Percentiles rank a stretch among this genome's conserved stretches.
Evolutionary conservation across 805 yeast genomes (phyloP).

Genomic region (Barnettozyma populi): DNA sequence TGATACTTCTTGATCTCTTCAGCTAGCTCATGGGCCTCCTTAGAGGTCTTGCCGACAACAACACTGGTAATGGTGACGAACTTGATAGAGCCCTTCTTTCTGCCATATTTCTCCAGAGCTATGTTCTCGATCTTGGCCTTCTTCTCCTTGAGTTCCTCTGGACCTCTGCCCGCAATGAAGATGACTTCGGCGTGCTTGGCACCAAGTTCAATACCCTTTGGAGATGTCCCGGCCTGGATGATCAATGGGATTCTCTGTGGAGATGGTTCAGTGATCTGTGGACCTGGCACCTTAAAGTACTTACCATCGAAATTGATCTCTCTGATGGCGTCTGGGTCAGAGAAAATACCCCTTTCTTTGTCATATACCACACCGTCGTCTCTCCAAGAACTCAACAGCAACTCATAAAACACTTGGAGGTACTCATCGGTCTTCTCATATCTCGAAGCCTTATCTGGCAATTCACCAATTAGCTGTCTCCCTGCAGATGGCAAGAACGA

Average conservation of each 20-base stretch:
- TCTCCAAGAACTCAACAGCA: slow-evolving; percentile 40
- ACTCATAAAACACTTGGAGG: slow-evolving; percentile 36
- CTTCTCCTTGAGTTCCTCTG: slow-evolving; percentile 27
- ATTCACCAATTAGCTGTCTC: slow-evolving; percentile 34
- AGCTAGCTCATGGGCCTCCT: slow-evolving; percentile 34
- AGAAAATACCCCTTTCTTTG: slow-evolving; percentile 28
- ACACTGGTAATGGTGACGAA: slow-evolving; percentile 33
- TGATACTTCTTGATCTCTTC: slow-evolving; percentile 29
- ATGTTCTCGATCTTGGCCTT: slow-evolving; percentile 29
- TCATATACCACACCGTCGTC: slow-evolving; percentile 34
- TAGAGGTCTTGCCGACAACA: slow-evolving; percentile 33
- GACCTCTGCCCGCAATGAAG: slow-evolving; percentile 34
- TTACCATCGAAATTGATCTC: slow-evolving; percentile 39
- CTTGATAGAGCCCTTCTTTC: slow-evolving; percentile 35
- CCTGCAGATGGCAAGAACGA: slow-evolving; percentile 41
- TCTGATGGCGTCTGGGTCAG: slow-evolving; percentile 38
- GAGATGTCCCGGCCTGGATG: slow-evolving; percentile 42
- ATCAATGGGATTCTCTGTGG: slow-evolving; percentile 41
- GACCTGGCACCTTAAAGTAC: slow-evolving; percentile 36
- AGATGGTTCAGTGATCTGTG: slow-evolving; percentile 39
- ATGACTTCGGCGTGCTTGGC: slow-evolving; percentile 41
- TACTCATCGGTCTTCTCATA: slow-evolving; percentile 41
- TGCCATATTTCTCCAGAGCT: slow-evolving; percentile 30
- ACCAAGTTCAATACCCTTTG: slow-evolving; percentile 36
- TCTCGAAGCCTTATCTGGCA: slow-evolving; percentile 39